A percentile compares a stretch with the other conserved stretches of the same genome.
phyloP scores from a whole-genome alignment of 768 basidiomycete species.

The Mycena leptocephala region DNA sequence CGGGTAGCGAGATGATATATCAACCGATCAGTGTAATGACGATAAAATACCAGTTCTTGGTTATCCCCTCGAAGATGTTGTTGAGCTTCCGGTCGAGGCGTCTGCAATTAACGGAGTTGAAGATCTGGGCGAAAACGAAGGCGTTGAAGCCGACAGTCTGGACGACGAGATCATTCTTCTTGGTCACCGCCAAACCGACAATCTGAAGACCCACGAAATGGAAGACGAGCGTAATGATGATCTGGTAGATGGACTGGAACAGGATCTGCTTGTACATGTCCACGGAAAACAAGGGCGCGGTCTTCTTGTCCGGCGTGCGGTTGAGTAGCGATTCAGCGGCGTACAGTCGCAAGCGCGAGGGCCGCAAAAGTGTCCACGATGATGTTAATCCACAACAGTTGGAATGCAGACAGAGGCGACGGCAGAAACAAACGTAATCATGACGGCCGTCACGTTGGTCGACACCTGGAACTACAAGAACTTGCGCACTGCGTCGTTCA shows the following conservation, averaged over 20 bases:
- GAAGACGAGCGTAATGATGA: conserved; percentile 86
- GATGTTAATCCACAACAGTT: conserved; percentile 98
- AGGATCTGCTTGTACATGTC: conserved; percentile 98
- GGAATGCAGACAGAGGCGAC: conserved; percentile 96
- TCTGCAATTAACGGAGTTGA: conserved; percentile 94
- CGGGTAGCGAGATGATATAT: conserved; percentile 37
- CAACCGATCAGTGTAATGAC: conserved; percentile 88
- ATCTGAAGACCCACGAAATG: conserved; percentile 89
- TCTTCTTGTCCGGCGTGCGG: conserved; percentile 93
- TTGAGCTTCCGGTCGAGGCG: conserved; percentile 90
- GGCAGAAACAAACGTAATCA: conserved; percentile 94
- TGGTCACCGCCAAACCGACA: conserved; percentile 67
- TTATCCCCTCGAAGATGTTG: conserved; percentile 89
- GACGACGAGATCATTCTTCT: conserved; percentile 64
- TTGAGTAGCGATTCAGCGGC: conserved; percentile 86
- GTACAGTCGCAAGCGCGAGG: conserved; percentile 96
- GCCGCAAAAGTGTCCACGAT: conserved; percentile 99
- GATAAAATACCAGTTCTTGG: conserved; percentile 88
- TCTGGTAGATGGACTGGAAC: conserved; percentile 92
- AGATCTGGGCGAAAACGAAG: conserved; percentile 99
- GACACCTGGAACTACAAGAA: conserved; percentile 97
- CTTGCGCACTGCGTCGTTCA: conserved; percentile 98
- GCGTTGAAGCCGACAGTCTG: conserved; percentile 96
- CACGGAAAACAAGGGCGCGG: conserved; percentile 89
- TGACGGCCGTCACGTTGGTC: conserved; percentile 95